A percentile compares a stretch with the other conserved stretches of the same genome.
Evolutionary conservation across 202 grass and related monocot genomes (phyloP).

Genomic region (Tripidium arundinaceum): DNA sequence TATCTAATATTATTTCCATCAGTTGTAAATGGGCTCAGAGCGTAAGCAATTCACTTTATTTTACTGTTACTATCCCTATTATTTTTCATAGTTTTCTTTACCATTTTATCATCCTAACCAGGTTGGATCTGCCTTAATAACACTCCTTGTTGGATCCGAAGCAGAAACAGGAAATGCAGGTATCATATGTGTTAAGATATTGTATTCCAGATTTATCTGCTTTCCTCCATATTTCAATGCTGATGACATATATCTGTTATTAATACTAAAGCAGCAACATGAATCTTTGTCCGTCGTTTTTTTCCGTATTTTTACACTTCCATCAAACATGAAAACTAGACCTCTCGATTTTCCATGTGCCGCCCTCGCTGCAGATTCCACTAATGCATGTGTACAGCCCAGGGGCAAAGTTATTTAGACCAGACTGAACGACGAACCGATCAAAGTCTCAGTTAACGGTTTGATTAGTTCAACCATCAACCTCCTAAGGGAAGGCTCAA

Average conservation of each 20-base stretch:
- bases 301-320: background rate
- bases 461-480: background rate
- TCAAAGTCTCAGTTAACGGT: background rate
- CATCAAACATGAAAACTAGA: background rate
- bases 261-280: background rate
- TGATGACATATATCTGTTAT: background rate
- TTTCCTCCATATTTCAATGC: conserved; percentile 1
- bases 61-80: background rate
- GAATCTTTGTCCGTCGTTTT: background rate
- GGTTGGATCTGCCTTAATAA: conserved; percentile 37
- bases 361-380: background rate
- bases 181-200: conserved; percentile 25
- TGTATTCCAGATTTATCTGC: conserved; percentile 12
- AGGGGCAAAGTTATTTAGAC: background rate
- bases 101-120: conserved; percentile 21
- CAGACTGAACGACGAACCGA: background rate
- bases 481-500: background rate
- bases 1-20: conserved; percentile 62
- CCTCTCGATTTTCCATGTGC: background rate
- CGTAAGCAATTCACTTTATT: conserved; percentile 50
- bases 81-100: conserved; percentile 34
- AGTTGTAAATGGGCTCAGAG: conserved; percentile 56
- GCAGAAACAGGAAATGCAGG: conserved; percentile 34
- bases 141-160: conserved; percentile 22
- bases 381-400: background rate